phyloP scores from a whole-genome alignment of 2,329 filamentous ascomycete genomes.

The Sarocladiaceae sp. region DNA sequence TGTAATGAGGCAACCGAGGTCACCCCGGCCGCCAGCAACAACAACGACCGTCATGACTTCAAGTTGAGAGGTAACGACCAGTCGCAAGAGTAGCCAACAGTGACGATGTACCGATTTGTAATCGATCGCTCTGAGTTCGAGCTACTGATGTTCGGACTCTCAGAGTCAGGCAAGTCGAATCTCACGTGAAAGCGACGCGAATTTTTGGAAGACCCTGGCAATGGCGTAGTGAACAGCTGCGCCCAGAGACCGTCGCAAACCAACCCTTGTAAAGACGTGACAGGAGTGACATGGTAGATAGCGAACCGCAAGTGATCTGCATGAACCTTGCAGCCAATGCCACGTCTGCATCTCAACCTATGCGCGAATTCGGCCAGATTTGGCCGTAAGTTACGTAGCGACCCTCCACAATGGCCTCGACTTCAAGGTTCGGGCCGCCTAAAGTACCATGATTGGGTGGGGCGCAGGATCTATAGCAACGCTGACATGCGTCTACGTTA shows the following conservation, averaged over 20 bases:
- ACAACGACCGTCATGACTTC: conserved; percentile 30
- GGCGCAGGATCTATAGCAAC: neutral
- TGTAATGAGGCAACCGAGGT: conserved; percentile 40
- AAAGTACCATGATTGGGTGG: neutral
- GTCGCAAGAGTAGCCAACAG: neutral
- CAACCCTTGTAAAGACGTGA: too few species aligned
- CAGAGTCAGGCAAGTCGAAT: neutral
- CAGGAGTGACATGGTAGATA: neutral
- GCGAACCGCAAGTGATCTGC: neutral
- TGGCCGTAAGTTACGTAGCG: neutral
- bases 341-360: neutral
- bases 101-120: neutral
- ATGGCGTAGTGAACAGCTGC: neutral
- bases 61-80: neutral
- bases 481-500: neutral
- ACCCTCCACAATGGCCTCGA: neutral
- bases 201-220: neutral
- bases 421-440: neutral
- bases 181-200: neutral
- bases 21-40: conserved; percentile 42
- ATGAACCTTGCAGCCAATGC: neutral
- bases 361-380: neutral
- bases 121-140: neutral
- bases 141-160: neutral
- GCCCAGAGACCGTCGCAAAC: neutral